Percentiles rank a stretch among this genome's conserved stretches.
Evolutionary conservation across 345 rosid genomes (phyloP).

Genomic region (Melastoma malabathricum): DNA sequence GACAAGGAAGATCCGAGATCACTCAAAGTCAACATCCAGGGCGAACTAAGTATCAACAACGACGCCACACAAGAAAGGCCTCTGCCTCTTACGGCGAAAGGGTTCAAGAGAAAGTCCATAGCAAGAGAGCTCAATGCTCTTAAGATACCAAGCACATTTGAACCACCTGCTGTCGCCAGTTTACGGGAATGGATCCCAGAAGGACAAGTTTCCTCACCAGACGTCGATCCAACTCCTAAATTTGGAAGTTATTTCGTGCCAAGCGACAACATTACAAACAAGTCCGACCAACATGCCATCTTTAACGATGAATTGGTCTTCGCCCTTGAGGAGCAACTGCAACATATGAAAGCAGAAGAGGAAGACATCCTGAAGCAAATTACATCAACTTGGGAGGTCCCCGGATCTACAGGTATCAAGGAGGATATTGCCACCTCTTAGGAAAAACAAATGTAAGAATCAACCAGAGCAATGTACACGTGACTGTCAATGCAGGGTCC

Average conservation of each 20-base stretch:
- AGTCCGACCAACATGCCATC: slow-evolving; percentile 3
- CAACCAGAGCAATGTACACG: too few species aligned
- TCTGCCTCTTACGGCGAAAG: slow-evolving; percentile 3
- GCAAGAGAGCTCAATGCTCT: slow-evolving; percentile 18
- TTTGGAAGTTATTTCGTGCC: slow-evolving; percentile 16
- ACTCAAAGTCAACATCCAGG: neutral
- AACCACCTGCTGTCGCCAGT: slow-evolving; percentile 12
- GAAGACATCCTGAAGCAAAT: slow-evolving; percentile 20
- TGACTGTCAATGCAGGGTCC: too few species aligned
- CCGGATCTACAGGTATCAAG: too few species aligned
- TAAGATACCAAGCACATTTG: slow-evolving; percentile 14
- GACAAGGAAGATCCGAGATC: neutral
- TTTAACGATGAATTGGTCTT: slow-evolving; percentile 22
- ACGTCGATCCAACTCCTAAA: slow-evolving; percentile 19
- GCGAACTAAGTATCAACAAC: neutral
- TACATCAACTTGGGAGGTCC: slow-evolving; percentile 7
- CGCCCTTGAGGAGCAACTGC: slow-evolving; percentile 19
- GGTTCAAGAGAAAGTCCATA: slow-evolving; percentile 17
- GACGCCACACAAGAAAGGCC: slow-evolving; percentile 6
- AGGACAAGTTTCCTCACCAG: slow-evolving; percentile 18
- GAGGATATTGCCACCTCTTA: too few species aligned
- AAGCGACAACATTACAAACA: neutral
- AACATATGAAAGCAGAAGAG: slow-evolving; percentile 24
- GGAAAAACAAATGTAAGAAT: too few species aligned
- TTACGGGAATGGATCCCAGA: slow-evolving; percentile 18